Conservation (phyloP, 768 basidiomycete species). For the Pleurotus tuber-regium region DNA sequence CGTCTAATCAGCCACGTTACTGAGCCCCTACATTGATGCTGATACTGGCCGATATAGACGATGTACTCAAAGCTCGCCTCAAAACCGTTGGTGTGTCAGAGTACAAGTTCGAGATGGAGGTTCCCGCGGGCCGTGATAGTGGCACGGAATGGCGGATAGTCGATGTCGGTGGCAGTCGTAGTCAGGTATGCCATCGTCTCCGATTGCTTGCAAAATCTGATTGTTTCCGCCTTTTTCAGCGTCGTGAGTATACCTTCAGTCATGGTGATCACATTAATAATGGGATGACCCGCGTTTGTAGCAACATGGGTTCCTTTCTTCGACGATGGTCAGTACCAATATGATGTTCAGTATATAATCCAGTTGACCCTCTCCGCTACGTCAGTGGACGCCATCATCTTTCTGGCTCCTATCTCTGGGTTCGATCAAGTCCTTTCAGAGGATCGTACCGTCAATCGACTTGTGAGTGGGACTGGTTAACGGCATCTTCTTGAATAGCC, state of each 20-base stretch:
- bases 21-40: neutral
- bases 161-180: constrained; percentile 76
- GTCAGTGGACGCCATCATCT: constrained; percentile 69
- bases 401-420: constrained; percentile 72
- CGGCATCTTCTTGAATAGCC: constrained; percentile 3
- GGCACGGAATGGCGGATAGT: constrained; percentile 75
- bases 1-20: constrained; percentile 7
- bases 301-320: constrained; percentile 74
- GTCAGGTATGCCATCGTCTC: constrained; percentile 44
- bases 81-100: constrained; percentile 80
- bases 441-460: constrained; percentile 58
- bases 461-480: constrained; percentile 33
- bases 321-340: constrained; percentile 43
- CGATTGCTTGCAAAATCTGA: no score
- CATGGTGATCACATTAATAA: no score
- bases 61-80: constrained; percentile 72
- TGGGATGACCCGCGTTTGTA: constrained; percentile 20
- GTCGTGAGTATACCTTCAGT: constrained; percentile 33
- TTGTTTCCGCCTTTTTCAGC: constrained; percentile 23
- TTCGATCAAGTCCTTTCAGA: constrained; percentile 72
- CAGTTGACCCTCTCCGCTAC: no score
- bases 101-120: constrained; percentile 78
- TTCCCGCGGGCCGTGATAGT: constrained; percentile 47
- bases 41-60: constrained; percentile 43
- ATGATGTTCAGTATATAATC: neutral